Percentiles rank a stretch among this genome's conserved stretches.
These are phyloP conservation scores for Colletotrichum sp. DNA, from an alignment of 2,329 filamentous ascomycete species.

Conservation along the genomic window DNA sequence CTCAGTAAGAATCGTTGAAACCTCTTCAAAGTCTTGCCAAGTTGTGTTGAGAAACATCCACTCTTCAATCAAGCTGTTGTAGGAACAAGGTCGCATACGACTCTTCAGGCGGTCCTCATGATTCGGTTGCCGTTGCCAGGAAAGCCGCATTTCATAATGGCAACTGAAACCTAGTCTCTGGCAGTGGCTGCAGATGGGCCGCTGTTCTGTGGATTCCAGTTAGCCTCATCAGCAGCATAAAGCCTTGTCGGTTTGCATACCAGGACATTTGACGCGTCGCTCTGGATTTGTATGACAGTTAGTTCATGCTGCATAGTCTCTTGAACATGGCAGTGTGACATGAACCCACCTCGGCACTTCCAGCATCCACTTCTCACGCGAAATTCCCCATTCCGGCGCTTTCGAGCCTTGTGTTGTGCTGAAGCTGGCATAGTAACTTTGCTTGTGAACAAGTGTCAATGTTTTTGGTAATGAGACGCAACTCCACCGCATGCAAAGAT, in stretches of 20 bases:
- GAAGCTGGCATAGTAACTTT: not conserved
- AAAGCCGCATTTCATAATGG: not conserved
- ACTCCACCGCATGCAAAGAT: not conserved
- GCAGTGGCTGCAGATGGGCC: not conserved
- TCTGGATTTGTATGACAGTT: not conserved
- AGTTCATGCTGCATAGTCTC: not conserved
- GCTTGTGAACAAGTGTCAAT: not conserved
- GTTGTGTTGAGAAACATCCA: not conserved
- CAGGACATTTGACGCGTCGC: not conserved
- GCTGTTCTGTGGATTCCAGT: not conserved
- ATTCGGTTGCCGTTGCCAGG: not conserved
- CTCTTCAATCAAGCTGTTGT: not conserved
- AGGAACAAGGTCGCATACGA: not conserved
- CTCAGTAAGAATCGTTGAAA: not conserved
- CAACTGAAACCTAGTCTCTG: not conserved
- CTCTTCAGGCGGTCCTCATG: not conserved
- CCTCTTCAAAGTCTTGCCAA: not conserved
- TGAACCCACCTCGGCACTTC: not conserved
- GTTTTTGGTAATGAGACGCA: not conserved
- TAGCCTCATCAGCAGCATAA: not conserved
- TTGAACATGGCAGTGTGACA: not conserved
- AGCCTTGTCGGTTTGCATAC: not conserved
- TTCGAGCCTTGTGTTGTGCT: not conserved
- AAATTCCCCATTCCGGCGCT: not conserved
- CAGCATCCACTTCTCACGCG: not conserved